These are phyloP conservation scores for Yamadazyma songkhlaensis DNA, from an alignment of 1,139 yeast species.

Conservation along the genomic window DNA sequence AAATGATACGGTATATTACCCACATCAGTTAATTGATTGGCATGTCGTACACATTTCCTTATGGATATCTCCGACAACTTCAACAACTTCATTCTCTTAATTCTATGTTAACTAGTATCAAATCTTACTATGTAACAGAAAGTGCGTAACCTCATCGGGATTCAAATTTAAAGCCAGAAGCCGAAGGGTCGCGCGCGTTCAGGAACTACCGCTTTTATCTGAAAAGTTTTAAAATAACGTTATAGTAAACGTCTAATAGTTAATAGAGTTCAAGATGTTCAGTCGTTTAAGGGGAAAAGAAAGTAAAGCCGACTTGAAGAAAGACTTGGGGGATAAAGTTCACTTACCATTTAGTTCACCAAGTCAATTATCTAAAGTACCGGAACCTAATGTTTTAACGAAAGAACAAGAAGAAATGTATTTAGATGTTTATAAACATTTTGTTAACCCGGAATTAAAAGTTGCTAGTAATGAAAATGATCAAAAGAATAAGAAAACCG, in stretches of 20 bases:
- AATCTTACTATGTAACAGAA: no score
- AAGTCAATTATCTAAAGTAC: constrained; percentile 47
- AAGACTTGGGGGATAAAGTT: constrained; percentile 16
- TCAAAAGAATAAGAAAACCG: constrained; percentile 18
- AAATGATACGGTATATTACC: constrained; percentile 51
- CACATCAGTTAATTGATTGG: constrained; percentile 32
- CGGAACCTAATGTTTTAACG: constrained; percentile 47
- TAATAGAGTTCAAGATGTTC: constrained; percentile 14
- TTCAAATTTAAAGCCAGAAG: background rate
- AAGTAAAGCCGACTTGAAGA: constrained; percentile 8
- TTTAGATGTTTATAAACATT: constrained; percentile 54
- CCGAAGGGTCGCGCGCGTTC: background rate
- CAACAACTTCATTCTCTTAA: constrained; percentile 2
- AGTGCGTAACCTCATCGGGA: background rate
- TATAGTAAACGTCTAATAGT: background rate
- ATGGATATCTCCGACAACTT: constrained; percentile 12
- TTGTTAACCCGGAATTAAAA: constrained; percentile 43
- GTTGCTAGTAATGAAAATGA: constrained; percentile 42
- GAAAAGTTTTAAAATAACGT: background rate
- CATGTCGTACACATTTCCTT: constrained; percentile 15
- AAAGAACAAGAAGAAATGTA: constrained; percentile 59
- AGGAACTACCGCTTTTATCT: background rate
- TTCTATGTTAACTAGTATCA: background rate
- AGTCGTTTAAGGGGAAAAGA: constrained; percentile 17
- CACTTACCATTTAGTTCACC: constrained; percentile 53